Percentiles rank a stretch among this genome's conserved stretches.
Conservation (phyloP, 2,329 filamentous ascomycete genomes). For the Zymoseptoria brevis region DNA sequence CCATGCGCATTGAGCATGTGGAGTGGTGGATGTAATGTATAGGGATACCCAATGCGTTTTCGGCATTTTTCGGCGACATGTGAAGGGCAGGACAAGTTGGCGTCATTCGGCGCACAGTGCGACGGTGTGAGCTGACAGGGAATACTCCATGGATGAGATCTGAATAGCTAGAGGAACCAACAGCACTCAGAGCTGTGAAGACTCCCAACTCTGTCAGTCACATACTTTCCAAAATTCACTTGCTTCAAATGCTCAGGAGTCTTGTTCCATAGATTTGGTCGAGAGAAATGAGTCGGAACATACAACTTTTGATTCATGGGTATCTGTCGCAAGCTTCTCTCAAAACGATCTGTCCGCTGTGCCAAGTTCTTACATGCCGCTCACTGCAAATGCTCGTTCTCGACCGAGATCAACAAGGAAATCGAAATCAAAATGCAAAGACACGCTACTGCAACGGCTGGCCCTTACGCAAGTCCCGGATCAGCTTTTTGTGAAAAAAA, state of each 20-base stretch:
- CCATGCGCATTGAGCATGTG: background rate
- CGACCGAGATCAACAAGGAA: background rate
- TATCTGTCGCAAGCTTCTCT: background rate
- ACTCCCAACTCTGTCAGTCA: background rate
- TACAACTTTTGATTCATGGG: background rate
- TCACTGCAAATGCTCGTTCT: background rate
- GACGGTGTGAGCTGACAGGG: no score
- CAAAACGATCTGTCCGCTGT: background rate
- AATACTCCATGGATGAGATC: background rate
- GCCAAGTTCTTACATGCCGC: background rate
- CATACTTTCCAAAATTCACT: background rate
- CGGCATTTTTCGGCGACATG: background rate
- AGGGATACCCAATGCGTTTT: background rate
- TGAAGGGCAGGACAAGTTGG: background rate
- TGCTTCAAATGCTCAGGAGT: background rate
- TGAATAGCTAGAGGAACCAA: background rate
- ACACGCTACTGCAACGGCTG: background rate
- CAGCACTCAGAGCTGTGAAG: background rate
- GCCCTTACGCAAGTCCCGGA: constrained; percentile 11
- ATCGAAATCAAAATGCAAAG: background rate
- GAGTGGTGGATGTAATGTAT: background rate
- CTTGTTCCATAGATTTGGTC: background rate
- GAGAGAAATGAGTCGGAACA: background rate
- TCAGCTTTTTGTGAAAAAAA: constrained; percentile 11
- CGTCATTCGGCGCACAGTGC: background rate